Evolutionary conservation across 1,284 basidiomycete species (phyloP), one percentile per base, ranked within the genome.

Genomic region (Dichomitus squalens): DNA sequence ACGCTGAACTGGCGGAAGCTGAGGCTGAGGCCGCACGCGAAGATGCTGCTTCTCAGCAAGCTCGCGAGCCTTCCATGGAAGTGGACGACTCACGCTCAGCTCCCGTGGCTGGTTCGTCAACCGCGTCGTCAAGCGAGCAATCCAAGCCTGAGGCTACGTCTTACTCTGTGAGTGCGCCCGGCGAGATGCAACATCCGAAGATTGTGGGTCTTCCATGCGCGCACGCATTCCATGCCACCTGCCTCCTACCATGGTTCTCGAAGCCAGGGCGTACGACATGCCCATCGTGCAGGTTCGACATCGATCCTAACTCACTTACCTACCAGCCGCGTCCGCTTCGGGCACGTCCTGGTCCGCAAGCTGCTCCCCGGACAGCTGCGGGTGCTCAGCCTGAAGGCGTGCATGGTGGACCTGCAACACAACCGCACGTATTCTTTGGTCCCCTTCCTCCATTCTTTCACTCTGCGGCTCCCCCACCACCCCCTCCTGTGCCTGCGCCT

Each of bases 171-270:
- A 58, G 39, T 47, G 68, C 39, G 61, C 69, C 61, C 46, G 60
- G 58, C 14, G 60, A 65, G 33, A 54, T 52, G 27, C 44, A 60
- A 36, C 60, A 66, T 3, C 69, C 69, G 27, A 70, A 76, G 64
- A 79, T 91, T 52, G 83, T 91, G 35, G 74, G 83, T 4, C 80
- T 92, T 18, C 89, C 89, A 4, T 92, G 89, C 66, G 82, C 88
- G 11, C 89, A 92, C 69, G 83, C 89, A 48, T 92, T 92, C 74
- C 89, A 92, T 65, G 81, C 86, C 2, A 77, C 84, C 0, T 92
- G 89, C 71, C 79, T 92, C 23, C 69, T 88, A 2, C 90, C 90
- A 0, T 92, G 90, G 90, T 92, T 92, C 70, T 83, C 88, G 7
- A 77, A 86, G 56, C 87, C 87, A 11, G 79, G 78, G 44, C 87